Base-by-base conservation (phyloP, 2,329 filamentous ascomycete genomes). In the Ceratocystis diversiconidia region DNA sequence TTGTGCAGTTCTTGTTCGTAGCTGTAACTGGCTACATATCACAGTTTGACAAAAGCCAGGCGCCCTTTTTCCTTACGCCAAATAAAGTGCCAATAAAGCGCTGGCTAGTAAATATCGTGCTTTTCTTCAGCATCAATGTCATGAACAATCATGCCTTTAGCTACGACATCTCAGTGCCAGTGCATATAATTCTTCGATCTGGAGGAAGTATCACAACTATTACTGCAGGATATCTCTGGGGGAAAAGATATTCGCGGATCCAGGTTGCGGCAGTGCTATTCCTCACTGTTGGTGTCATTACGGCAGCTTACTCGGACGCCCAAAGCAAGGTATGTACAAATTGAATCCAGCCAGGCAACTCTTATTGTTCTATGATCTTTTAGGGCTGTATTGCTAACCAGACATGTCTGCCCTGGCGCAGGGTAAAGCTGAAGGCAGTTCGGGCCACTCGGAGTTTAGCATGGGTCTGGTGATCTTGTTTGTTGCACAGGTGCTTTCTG, bases 81-180 rank as follows among this genome's bases (percentile, higher is more conserved):
- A 91, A 92, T 69, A 85, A 84, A 63, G 90, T 97, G 3, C 94
- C 94, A 0, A 79, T 97, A 65, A 81, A 81, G 61, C 88, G 90
- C 73, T 97, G 94, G 92, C 73, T 89, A 62, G 79, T 92, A 72
- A 96, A 95, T 73, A 96, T 96, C 52, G 78, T 88, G 3, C 83
- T 96, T 70, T 97, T 97, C 76, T 94, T 95, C 74, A 83, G 83
- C 68, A 94, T 99, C 76, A 99, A 97, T 72, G 85, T 97, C 66
- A 78, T 99, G 72, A 99, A 99, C 77, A 99, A 99, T 72, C 92
- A 92, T 79, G 94, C 92, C 5, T 99, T 99, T 75, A 92, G 90
- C 69, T 99, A 96, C 77, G 86, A 91, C 71, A 97, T 99, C 66
- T 96, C 91, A 5, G 90, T 99, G 0, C 94, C 94, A 1, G 85